Conservation (phyloP, 352 stramenopile species). For the Phytophthora rubi region DNA sequence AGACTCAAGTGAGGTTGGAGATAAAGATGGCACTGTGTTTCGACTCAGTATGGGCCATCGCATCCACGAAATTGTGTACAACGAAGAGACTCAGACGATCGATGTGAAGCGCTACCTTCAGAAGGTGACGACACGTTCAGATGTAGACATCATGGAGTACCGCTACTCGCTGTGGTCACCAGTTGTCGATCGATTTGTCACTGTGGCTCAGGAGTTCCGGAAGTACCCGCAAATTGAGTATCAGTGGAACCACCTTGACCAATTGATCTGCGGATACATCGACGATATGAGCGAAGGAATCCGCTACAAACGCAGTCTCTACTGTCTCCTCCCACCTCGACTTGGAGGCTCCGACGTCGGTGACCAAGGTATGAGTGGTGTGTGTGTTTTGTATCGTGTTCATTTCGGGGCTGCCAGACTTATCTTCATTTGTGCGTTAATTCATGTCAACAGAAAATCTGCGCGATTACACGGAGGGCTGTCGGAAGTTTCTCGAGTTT, state of each 20-base stretch:
- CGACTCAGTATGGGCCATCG: slow-evolving; percentile 88
- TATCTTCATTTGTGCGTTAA: not conserved
- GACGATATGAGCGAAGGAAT: slow-evolving; percentile 88
- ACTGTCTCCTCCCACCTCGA: slow-evolving; percentile 69
- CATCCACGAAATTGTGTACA: slow-evolving; percentile 90
- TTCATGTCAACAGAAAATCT: slow-evolving; percentile 48
- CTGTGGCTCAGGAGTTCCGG: slow-evolving; percentile 79
- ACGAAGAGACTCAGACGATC: slow-evolving; percentile 85
- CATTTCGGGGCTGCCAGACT: not conserved
- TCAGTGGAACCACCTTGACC: slow-evolving; percentile 87
- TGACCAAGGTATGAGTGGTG: slow-evolving; percentile 45
- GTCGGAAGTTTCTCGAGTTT: slow-evolving; percentile 75
- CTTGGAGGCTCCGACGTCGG: slow-evolving; percentile 37
- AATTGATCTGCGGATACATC: slow-evolving; percentile 87
- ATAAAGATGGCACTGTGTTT: slow-evolving; percentile 53
- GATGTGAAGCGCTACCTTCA: slow-evolving; percentile 88
- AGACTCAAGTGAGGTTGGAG: slow-evolving; percentile 38
- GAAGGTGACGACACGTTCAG: slow-evolving; percentile 59
- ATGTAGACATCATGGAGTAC: slow-evolving; percentile 87
- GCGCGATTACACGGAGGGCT: slow-evolving; percentile 65
- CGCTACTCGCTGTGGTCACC: slow-evolving; percentile 83
- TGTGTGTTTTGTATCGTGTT: not conserved
- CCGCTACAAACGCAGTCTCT: slow-evolving; percentile 81
- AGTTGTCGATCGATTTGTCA: slow-evolving; percentile 66
- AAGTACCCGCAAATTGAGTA: slow-evolving; percentile 86